A percentile compares a stretch with the other conserved stretches of the same genome.
These are phyloP conservation scores for Trypanosoma theileri DNA, from an alignment of 208 protist genomes.

Conservation along the genomic window DNA sequence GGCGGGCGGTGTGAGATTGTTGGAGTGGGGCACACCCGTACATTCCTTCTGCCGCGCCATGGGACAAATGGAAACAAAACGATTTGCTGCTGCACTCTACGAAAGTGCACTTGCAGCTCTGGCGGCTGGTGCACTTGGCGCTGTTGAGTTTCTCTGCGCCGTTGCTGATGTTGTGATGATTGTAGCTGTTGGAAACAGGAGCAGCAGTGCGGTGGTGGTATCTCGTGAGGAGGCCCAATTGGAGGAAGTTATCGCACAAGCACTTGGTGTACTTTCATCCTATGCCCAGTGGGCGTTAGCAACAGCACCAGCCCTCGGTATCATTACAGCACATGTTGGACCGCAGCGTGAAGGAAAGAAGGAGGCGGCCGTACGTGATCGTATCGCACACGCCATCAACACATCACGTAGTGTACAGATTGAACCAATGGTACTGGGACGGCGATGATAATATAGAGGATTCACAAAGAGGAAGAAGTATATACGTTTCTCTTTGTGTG, in stretches of 20 bases:
- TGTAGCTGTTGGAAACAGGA: not conserved
- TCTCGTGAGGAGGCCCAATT: constrained; percentile 25
- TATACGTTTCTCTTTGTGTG: constrained; percentile 10
- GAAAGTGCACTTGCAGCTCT: constrained; percentile 44
- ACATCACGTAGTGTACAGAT: constrained; percentile 76
- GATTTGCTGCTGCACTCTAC: constrained; percentile 44
- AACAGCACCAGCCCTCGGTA: constrained; percentile 54
- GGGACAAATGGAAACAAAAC: constrained; percentile 35
- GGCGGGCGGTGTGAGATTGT: constrained; percentile 33
- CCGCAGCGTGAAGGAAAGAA: constrained; percentile 40
- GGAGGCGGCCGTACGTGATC: constrained; percentile 70
- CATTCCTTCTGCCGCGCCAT: constrained; percentile 6
- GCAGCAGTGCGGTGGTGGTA: not conserved
- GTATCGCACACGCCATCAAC: constrained; percentile 55
- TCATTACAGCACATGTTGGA: constrained; percentile 72
- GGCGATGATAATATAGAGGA: constrained; percentile 2
- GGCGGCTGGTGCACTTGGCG: constrained; percentile 52
- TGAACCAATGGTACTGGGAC: constrained; percentile 30
- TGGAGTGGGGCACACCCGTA: constrained; percentile 20
- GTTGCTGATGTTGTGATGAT: constrained; percentile 50
- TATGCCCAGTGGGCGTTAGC: constrained; percentile 64
- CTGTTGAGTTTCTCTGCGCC: constrained; percentile 49
- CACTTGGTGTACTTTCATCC: constrained; percentile 40
- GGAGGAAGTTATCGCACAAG: constrained; percentile 30
- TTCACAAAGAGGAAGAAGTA: not conserved